Conservation (phyloP, 345 rosid genomes). For the Boechera divaricarpa region DNA sequence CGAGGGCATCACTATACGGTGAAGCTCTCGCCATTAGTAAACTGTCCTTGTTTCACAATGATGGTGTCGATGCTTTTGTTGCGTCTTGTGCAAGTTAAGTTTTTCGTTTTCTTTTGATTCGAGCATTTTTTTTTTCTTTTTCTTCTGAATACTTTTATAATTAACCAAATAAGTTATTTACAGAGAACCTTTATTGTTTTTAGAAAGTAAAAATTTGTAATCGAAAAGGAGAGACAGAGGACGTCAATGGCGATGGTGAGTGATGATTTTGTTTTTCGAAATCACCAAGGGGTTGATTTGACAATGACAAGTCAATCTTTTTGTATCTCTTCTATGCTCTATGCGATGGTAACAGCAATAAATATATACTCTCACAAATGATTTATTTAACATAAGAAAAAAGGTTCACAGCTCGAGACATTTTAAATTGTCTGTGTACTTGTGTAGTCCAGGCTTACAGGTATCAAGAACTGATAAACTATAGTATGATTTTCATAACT, state of each 20-base stretch:
- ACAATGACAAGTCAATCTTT: slow-evolving; percentile 31
- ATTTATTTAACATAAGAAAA: neutral
- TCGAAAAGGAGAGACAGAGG: neutral
- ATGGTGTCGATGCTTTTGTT: slow-evolving; percentile 48
- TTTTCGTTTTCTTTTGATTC: slow-evolving; percentile 28
- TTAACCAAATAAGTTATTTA: neutral
- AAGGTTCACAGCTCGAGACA: slow-evolving; percentile 24
- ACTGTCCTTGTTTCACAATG: slow-evolving; percentile 59
- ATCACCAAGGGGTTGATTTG: slow-evolving; percentile 31
- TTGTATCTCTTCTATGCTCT: slow-evolving; percentile 4
- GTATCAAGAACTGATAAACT: neutral
- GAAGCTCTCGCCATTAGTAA: slow-evolving; percentile 79
- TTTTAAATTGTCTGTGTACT: neutral
- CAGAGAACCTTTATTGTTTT: neutral
- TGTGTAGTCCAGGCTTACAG: neutral
- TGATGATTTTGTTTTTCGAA: slow-evolving; percentile 18
- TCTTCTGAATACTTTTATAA: slow-evolving; percentile 19
- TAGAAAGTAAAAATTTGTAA: neutral
- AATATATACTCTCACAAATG: neutral
- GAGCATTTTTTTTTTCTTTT: neutral
- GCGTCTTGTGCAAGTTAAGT: slow-evolving; percentile 56
- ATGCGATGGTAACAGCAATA: neutral
- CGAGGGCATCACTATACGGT: slow-evolving; percentile 77
- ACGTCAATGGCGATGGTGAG: slow-evolving; percentile 12
- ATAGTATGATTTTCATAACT: too few relatives aligned